Evolutionary conservation across 495 filamentous ascomycete genomes (phyloP), one percentile per base, ranked within the genome.

Genomic region (Melanomma pulvis-pyrius): DNA sequence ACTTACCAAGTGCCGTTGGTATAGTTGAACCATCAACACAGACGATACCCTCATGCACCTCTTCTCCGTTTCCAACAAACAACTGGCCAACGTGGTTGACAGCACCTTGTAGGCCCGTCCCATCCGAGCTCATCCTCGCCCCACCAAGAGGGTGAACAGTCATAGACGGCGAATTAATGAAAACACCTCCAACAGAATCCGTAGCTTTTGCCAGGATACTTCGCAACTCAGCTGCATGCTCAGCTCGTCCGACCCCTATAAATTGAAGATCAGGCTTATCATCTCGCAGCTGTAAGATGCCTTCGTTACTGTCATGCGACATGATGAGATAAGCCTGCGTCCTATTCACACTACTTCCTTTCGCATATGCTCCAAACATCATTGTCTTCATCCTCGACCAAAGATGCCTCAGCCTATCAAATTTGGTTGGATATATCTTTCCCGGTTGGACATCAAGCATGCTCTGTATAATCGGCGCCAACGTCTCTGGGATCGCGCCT

Each of bases 71-170:
- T 15, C 86, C 86, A 7, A 68, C 82, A 54, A 88, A 87, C 0
- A 89, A 76, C 62, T 85, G 78, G 22, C 87, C 87, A 32, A 82
- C 65, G 49, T 89, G 84, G 63, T 88, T 87, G 12, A 85, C 89
- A 0, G 80, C 87, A n/a, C 88, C 87, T 5, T 78, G 79, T 17
- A 73, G 65, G 19, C 82, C 85, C 21, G 82, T 85, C 6, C 83
- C 82, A 73, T 87, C 82, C 22, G 68, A 74, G 57, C 83, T 83
- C 83, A 90, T 88, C 63, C 79, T 84, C 0, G 86, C 86, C 11
- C 88, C 87, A 34, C 87, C 87, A 63, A 90, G 84, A n/a, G 86
- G 84, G 75, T 90, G 86, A 47, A 89, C 87, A 0, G 87, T 87
- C 34, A 88, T 80, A 30, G 83, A 86, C 24, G 86, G 86, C 41